phyloP scores from a whole-genome alignment of 2,329 filamentous ascomycete genomes.

The Colletotrichum sansevieriae region DNA sequence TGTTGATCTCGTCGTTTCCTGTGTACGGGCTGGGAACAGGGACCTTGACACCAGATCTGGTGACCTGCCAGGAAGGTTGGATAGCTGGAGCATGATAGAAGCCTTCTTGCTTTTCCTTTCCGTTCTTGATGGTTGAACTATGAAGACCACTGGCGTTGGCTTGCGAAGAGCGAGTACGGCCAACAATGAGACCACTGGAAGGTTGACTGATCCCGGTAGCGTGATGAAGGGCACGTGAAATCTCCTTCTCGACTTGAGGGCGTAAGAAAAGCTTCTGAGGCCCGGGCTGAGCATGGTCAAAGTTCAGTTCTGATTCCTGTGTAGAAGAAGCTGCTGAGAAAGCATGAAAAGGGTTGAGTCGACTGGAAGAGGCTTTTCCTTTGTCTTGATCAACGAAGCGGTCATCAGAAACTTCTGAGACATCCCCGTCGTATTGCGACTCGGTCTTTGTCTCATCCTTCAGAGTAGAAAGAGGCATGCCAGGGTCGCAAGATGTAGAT shows the following conservation, averaged over 20 bases:
- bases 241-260: conserved; percentile 35
- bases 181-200: conserved; percentile 36
- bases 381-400: conserved; percentile 6
- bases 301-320: conserved; percentile 28
- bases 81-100: conserved; percentile 41
- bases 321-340: conserved; percentile 30
- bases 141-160: not conserved
- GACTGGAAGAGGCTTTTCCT: conserved; percentile 16
- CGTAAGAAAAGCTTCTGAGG: conserved; percentile 30
- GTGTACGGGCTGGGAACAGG: not conserved
- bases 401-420: not conserved
- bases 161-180: conserved; percentile 15
- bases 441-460: not conserved
- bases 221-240: conserved; percentile 38
- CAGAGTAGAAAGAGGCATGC: not conserved
- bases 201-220: conserved; percentile 36
- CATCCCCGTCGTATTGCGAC: conserved; percentile 11
- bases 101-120: conserved; percentile 1
- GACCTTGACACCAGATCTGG: conserved; percentile 33
- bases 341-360: conserved; percentile 37
- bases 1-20: conserved; percentile 8
- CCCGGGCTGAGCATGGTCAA: conserved; percentile 14
- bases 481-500: not conserved
- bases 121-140: conserved; percentile 7
- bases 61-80: conserved; percentile 33